Percentiles rank a stretch among this genome's conserved stretches.
Conservation (phyloP, 371 early-diverging fungal genomes). For the Apophysomyces trapeziformis region DNA sequence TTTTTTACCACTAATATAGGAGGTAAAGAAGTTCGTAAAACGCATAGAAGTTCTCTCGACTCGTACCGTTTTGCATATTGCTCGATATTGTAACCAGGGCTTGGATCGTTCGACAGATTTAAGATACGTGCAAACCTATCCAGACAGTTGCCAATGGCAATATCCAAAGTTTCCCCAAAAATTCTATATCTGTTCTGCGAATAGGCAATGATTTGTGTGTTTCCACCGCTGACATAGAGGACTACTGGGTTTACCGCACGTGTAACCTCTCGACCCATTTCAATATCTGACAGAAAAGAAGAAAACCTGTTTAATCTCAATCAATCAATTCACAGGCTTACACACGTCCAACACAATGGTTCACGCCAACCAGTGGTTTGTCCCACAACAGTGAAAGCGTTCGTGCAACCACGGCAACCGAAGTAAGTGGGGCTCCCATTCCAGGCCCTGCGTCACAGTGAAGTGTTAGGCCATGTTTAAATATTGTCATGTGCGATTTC, state of each 20-base stretch:
- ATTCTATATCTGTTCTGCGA: conserved; percentile 94
- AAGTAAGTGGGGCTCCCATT: conserved; percentile 96
- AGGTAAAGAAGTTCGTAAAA: neutral
- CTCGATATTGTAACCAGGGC: conserved; percentile 99
- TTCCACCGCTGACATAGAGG: conserved; percentile 99
- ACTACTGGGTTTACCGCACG: conserved; percentile 97
- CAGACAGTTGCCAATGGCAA: conserved; percentile 99
- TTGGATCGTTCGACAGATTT: conserved; percentile 95
- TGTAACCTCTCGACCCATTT: conserved; percentile 99
- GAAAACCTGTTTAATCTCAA: neutral
- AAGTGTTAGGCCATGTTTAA: neutral
- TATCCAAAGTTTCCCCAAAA: conserved; percentile 99
- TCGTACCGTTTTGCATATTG: conserved; percentile 86
- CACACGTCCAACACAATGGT: conserved; percentile 98
- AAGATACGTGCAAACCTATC: conserved; percentile 98
- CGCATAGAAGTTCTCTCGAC: neutral
- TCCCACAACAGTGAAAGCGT: conserved; percentile 92
- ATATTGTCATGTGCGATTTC: neutral
- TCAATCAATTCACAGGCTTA: neutral
- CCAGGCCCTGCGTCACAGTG: conserved; percentile 83
- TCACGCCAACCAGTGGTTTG: conserved; percentile 97
- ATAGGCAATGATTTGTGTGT: conserved; percentile 99
- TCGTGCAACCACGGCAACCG: conserved; percentile 95
- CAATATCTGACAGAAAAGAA: conserved; percentile 79
- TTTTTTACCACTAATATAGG: conserved; percentile 70